phyloP scores from a whole-genome alignment of 2,329 filamentous ascomycete genomes.

The Canariomyces notabilis region DNA sequence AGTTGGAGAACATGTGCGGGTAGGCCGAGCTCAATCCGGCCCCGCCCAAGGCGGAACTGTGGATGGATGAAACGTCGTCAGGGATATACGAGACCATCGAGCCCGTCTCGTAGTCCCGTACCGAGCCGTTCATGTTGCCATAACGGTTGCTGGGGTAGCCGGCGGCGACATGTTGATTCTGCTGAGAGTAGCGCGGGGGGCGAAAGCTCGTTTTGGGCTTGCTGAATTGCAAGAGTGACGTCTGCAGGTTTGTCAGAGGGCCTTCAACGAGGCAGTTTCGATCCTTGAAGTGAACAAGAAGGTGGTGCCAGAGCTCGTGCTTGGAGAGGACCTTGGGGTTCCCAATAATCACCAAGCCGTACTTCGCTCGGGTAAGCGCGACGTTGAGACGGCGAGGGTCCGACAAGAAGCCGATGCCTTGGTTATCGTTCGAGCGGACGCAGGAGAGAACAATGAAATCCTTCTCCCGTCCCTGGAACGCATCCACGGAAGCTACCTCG shows the following conservation, averaged over 20 bases:
- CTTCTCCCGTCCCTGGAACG: conserved; percentile 98
- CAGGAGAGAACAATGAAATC: conserved; percentile 98
- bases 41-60: conserved; percentile 84
- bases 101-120: conserved; percentile 65
- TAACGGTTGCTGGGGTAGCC: conserved; percentile 39
- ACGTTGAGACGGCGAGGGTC: conserved; percentile 97
- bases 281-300: conserved; percentile 95
- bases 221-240: conserved; percentile 90
- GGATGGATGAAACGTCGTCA: conserved; percentile 93
- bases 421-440: conserved; percentile 96
- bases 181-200: conserved; percentile 69
- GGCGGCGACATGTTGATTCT: conserved; percentile 61
- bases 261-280: conserved; percentile 93
- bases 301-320: conserved; percentile 95
- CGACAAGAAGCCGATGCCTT: conserved; percentile 97
- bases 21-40: conserved; percentile 77
- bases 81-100: conserved; percentile 94
- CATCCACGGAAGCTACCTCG: conserved; percentile 95
- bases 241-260: conserved; percentile 90
- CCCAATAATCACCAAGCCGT: conserved; percentile 90
- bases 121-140: conserved; percentile 35
- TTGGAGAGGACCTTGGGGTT: conserved; percentile 97
- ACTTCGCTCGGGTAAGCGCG: conserved; percentile 93
- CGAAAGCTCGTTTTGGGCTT: conserved; percentile 90
- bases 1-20: conserved; percentile 92